Base-by-base conservation (phyloP, 129 eudicot genomes). In the Scalesia atractyloides region DNA sequence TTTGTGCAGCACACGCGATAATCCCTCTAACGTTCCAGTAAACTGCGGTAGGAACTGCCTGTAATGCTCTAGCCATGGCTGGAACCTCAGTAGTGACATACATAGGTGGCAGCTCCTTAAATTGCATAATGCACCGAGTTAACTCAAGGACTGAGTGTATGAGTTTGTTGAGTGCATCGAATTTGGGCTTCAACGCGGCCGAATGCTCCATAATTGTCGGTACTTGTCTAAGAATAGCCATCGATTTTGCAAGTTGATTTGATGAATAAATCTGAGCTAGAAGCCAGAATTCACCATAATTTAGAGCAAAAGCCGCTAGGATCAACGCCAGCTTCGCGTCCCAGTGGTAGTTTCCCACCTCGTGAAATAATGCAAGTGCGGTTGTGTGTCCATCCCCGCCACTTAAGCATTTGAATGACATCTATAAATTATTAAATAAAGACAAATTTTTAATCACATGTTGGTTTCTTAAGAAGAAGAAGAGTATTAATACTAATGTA, bases 261-360 rank as follows among this genome's bases (percentile, higher is more conserved):
- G 84, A 68, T 5, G 86, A 54, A 74, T 74, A 87, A 56, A 88
- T 84, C 39, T 93, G 92, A 48, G 88, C 92, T 33, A 93, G 82
- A 20, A 93, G 95, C 96, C 98, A 89, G 69, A 90, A 95, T 62
- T 95, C 99, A 10, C 99, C 97, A 26, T 88, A 90, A 74, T 72
- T 75, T 53, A 86, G 64, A 14, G 99, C 87, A 79, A 95, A 90
- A 37, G 99, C 99, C 11, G 99, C 84, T 9, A 95, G 78, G 53
- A 88, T 56, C 22, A 95, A 75, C 30, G 81, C 96, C 54, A 84
- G 85, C 74, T 95, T 95, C 1, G 99, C 96, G 5, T 88, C 97
- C 99, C 99, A 95, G 26, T 94, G 81, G 76, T 71, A 95, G 81
- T 62, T 77, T 7, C 86, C 53, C n/a, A 93, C 79, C 17, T 80